phyloP scores from a whole-genome alignment of 371 early-diverging fungal genomes.

The Haplosporangium sp. region DNA sequence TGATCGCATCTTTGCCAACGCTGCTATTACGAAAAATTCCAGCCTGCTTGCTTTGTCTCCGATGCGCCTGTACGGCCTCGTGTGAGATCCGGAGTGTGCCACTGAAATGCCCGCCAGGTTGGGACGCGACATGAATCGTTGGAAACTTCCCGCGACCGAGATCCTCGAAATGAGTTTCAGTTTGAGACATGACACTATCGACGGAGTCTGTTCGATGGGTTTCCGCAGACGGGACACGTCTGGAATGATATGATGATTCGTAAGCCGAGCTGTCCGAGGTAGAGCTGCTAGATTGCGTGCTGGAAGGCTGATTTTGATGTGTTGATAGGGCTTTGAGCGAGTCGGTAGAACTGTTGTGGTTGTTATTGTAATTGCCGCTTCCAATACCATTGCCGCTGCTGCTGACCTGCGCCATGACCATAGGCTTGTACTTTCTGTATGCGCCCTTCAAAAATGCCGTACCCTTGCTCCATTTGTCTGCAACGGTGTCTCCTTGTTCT shows the following conservation, averaged over 20 bases:
- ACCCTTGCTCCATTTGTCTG: slow-evolving; percentile 23
- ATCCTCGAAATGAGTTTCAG: slow-evolving; percentile 22
- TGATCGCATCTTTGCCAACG: neutral
- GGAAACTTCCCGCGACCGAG: slow-evolving; percentile 38
- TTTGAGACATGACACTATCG: slow-evolving; percentile 18
- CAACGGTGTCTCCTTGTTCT: neutral
- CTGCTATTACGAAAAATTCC: neutral
- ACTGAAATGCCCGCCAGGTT: slow-evolving; percentile 46
- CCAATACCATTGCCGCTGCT: neutral
- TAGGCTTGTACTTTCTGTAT: slow-evolving; percentile 40
- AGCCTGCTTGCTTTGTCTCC: neutral
- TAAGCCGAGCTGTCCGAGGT: slow-evolving; percentile 2
- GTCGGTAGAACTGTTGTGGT: slow-evolving; percentile 1
- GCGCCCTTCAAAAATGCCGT: slow-evolving; percentile 22
- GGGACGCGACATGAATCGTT: slow-evolving; percentile 37
- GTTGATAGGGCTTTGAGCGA: neutral
- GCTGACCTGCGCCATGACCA: slow-evolving; percentile 34
- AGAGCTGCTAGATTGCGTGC: neutral
- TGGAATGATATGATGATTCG: neutral
- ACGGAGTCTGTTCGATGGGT: slow-evolving; percentile 13
- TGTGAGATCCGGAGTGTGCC: slow-evolving; percentile 36
- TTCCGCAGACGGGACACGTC: neutral
- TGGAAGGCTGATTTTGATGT: neutral
- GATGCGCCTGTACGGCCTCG: slow-evolving; percentile 17
- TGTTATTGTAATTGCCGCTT: slow-evolving; percentile 2